These are phyloP conservation scores for Tilletiopsis washingtonensis DNA, from an alignment of 1,284 basidiomycete genomes.

Conservation along the genomic window DNA sequence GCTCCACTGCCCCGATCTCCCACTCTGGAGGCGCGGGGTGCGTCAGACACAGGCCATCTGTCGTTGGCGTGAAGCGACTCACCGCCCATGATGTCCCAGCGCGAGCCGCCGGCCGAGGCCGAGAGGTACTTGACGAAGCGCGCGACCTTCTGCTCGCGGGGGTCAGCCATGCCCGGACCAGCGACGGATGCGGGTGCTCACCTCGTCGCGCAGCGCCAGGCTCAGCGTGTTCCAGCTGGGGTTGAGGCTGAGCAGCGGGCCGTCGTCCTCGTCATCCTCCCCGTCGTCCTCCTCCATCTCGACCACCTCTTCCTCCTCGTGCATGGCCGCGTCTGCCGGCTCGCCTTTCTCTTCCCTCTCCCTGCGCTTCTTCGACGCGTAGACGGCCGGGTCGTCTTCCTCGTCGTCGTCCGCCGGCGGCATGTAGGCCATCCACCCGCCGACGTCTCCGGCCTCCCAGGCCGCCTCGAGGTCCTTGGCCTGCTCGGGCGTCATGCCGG, in stretches of 20 bases:
- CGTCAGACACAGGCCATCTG: too few relatives aligned
- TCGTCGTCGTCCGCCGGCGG: constrained; percentile 86
- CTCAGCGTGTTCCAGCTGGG: constrained; percentile 84
- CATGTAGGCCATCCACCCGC: constrained; percentile 97
- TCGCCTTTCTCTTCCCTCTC: constrained; percentile 25
- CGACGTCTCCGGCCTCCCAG: constrained; percentile 73
- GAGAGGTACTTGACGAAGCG: constrained; percentile 45
- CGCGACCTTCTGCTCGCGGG: constrained; percentile 57
- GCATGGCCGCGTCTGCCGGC: constrained; percentile 47
- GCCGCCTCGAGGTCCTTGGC: constrained; percentile 42
- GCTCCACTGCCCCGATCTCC: too few relatives aligned
- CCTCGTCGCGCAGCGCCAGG: constrained; percentile 82
- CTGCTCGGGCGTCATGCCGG: constrained; percentile 18
- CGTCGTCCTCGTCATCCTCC: constrained; percentile 62
- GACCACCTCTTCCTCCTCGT: constrained; percentile 47
- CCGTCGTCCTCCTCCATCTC: constrained; percentile 44
- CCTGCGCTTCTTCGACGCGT: constrained; percentile 53
- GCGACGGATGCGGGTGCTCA: constrained; percentile 46
- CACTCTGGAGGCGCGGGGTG: too few relatives aligned
- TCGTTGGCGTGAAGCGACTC: too few relatives aligned
- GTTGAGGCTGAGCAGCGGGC: constrained; percentile 77
- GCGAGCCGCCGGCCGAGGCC: constrained; percentile 36
- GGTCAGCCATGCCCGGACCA: not conserved
- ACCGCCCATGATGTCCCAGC: constrained; percentile 45
- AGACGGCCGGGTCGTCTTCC: constrained; percentile 72